Evolutionary conservation across 2,329 filamentous ascomycete genomes (phyloP).

Genomic region (Fusarium paranaense): DNA sequence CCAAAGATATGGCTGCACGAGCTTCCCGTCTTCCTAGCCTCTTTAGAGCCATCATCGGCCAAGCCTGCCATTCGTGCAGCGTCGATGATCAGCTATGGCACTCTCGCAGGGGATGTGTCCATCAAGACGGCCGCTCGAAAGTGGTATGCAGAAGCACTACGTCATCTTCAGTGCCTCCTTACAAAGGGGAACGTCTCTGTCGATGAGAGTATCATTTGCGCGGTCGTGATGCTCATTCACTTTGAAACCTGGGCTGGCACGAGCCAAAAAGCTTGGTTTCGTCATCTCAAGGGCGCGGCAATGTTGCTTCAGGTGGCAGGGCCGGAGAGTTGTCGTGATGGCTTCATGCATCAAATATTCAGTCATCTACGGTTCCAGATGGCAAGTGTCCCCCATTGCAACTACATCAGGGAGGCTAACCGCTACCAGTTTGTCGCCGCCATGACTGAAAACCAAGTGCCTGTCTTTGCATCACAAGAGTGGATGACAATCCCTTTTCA

Average conservation of each 20-base stretch:
- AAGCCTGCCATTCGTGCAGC: slow-evolving; percentile 18
- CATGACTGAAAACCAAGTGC: slow-evolving; percentile 15
- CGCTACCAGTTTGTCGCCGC: slow-evolving; percentile 6
- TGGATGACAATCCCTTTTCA: slow-evolving; percentile 22
- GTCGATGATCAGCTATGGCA: slow-evolving; percentile 23
- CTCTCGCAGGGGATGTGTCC: slow-evolving; percentile 1
- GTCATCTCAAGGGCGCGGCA: slow-evolving; percentile 14
- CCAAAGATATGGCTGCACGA: slow-evolving; percentile 17
- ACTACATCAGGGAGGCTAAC: not conserved
- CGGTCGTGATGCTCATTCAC: slow-evolving; percentile 11
- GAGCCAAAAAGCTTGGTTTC: slow-evolving; percentile 14
- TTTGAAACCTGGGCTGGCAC: slow-evolving; percentile 22
- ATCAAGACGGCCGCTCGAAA: slow-evolving; percentile 9
- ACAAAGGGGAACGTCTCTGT: not conserved
- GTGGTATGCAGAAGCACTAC: slow-evolving; percentile 14
- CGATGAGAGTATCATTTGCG: not conserved
- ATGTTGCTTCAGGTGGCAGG: slow-evolving; percentile 5
- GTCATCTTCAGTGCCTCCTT: slow-evolving; percentile 1
- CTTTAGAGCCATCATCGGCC: not conserved
- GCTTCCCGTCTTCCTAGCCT: slow-evolving; percentile 3
- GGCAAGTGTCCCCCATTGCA: not conserved
- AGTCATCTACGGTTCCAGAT: slow-evolving; percentile 19
- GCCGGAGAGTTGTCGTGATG: slow-evolving; percentile 4
- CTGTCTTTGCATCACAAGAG: slow-evolving; percentile 6
- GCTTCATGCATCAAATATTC: slow-evolving; percentile 21